Evolutionary conservation across 2,329 filamentous ascomycete species (phyloP).

Genomic region (Colletotrichum nymphaeae): DNA sequence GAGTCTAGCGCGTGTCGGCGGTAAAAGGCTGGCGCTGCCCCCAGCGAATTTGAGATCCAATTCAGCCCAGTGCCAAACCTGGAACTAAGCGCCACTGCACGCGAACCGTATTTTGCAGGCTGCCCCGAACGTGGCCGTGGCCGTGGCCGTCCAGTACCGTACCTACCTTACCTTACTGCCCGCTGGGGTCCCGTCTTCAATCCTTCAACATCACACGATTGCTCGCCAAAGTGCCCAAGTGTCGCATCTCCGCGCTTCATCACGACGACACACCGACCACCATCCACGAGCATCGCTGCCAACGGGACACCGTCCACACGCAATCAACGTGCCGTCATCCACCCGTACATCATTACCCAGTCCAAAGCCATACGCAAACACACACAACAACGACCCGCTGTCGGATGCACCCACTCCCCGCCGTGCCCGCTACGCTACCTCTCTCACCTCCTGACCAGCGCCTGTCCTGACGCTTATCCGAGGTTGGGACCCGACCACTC

Average conservation of each 20-base stretch:
- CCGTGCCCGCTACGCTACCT: slow-evolving; percentile 31
- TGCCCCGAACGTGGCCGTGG: slow-evolving; percentile 21
- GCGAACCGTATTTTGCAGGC: slow-evolving; percentile 36
- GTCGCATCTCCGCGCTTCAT: slow-evolving; percentile 29
- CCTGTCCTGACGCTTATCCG: slow-evolving; percentile 30
- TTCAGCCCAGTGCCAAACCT: slow-evolving; percentile 7
- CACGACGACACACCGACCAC: slow-evolving; percentile 1
- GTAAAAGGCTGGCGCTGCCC: slow-evolving; percentile 20
- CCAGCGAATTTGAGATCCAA: slow-evolving; percentile 27
- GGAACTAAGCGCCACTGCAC: slow-evolving; percentile 34
- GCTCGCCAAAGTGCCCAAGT: slow-evolving; percentile 12
- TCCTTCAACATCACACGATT: slow-evolving; percentile 38
- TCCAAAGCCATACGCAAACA: slow-evolving; percentile 3
- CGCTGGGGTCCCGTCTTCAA: slow-evolving; percentile 33
- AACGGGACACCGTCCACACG: background rate
- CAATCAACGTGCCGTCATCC: background rate
- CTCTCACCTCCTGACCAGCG: slow-evolving; percentile 27
- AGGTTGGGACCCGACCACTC: slow-evolving; percentile 35
- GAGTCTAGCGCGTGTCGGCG: slow-evolving; percentile 26
- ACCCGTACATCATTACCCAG: background rate
- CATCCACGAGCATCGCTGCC: background rate
- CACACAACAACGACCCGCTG: slow-evolving; percentile 22
- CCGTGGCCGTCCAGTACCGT: background rate
- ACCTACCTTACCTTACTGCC: no score
- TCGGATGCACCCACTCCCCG: slow-evolving; percentile 36